Evolutionary conservation across 2,329 filamentous ascomycete genomes (phyloP), one percentile per base, ranked within the genome.

Genomic region (Venturia oleaginea): DNA sequence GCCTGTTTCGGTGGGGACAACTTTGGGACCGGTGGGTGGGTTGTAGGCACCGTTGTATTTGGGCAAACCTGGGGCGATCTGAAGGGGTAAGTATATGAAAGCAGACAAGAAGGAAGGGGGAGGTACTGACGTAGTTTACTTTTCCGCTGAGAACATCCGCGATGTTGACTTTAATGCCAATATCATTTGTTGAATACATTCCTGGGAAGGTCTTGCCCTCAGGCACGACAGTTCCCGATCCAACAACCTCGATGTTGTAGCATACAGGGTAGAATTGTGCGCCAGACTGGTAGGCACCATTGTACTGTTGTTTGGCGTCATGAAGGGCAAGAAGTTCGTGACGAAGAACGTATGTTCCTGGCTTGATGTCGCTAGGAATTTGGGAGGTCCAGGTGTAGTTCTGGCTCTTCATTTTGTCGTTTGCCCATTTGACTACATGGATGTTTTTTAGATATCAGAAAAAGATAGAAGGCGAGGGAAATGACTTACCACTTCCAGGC

Each of bases 291-390:
- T 55, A 24, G 2, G 32, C 7, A 27, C 27, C 40, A 19, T 37
- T 32, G 43, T 63, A 30, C 6, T 51, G 37, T 11, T 55, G 24
- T 11, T 54, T 30, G 19, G 61, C 42, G 24, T 51, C 30, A 62
- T 83, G 81, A 19, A 83, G 71, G 1, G 77, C 81, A 65, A 80
- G 78, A 55, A 78, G 76, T 71, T 84, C 83, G 68, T 84, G 81
- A 2, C 83, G 76, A 38, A 85, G 69, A 42, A 85, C 80, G 67
- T 84, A 84, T 67, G 79, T 76, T 2, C 81, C 82, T 0, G 78
- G 68, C 3, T 69, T 72, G 57, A 83, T 72, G 22, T 75, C 71
- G 0, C 67, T 62, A n/a, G 81, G 81, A 55, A 83, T 75, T 5
- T 73, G 76, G 30, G 79, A 73, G 40, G 66, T 77, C 75, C 81